Evolutionary conservation across 768 basidiomycete species (phyloP).

Genomic region (Termitomyces sp.): DNA sequence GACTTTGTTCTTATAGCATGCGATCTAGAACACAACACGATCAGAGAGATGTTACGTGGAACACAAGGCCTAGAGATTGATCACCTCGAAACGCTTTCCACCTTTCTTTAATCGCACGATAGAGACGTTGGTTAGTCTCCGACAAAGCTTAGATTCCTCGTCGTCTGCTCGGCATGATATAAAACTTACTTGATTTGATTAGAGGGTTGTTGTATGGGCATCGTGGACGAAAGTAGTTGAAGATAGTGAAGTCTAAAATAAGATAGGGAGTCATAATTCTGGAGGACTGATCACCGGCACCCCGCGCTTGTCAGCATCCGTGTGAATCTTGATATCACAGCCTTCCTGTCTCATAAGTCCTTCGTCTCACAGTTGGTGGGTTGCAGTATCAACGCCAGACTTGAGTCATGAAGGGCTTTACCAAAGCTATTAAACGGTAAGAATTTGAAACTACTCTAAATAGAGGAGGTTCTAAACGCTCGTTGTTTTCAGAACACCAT

Average conservation of each 20-base stretch:
- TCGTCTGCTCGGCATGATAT: not conserved
- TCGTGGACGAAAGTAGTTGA: slow-evolving; percentile 16
- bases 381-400: not conserved
- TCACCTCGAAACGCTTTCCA: slow-evolving; percentile 94
- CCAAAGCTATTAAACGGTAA: slow-evolving; percentile 10
- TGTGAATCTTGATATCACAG: slow-evolving; percentile 11
- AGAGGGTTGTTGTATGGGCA: slow-evolving; percentile 79
- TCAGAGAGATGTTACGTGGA: not conserved
- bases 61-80: not conserved
- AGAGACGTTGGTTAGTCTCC: slow-evolving; percentile 93
- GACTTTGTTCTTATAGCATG: slow-evolving; percentile 99
- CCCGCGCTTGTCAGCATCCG: slow-evolving; percentile 2
- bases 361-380: not conserved
- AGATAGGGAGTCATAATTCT: not conserved
- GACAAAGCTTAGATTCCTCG: slow-evolving; percentile 3
- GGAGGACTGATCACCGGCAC: not conserved
- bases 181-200: slow-evolving; percentile 76
- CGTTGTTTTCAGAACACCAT: slow-evolving; percentile 71
- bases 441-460: slow-evolving; percentile 44
- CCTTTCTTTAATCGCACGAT: slow-evolving; percentile 95
- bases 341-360: slow-evolving; percentile 10
- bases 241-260: slow-evolving; percentile 1
- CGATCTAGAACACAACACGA: slow-evolving; percentile 50
- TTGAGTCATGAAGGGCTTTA: slow-evolving; percentile 63
- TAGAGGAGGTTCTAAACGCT: not conserved